phyloP scores from a whole-genome alignment of 495 filamentous ascomycete genomes.

The Penicillium waksmanii region DNA sequence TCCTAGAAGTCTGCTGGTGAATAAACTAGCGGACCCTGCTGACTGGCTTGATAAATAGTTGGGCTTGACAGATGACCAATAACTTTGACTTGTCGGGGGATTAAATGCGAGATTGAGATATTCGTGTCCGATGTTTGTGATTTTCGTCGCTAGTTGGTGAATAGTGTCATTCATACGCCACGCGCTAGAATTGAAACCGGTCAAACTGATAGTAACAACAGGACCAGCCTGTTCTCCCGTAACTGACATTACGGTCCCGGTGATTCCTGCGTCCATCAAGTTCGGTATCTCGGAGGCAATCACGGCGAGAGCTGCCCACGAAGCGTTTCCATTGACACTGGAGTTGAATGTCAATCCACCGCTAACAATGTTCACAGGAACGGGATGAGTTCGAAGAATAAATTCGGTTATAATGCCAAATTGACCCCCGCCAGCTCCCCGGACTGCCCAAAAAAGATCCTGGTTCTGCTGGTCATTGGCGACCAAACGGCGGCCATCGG shows the following conservation, averaged over 20 bases:
- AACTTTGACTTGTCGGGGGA: not conserved
- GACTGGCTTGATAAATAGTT: not conserved
- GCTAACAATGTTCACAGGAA: slow-evolving; percentile 32
- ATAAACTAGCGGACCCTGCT: slow-evolving; percentile 17
- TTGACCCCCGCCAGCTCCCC: slow-evolving; percentile 31
- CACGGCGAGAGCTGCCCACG: slow-evolving; percentile 47
- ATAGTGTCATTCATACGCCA: slow-evolving; percentile 16
- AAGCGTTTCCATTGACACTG: slow-evolving; percentile 30
- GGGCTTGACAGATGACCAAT: slow-evolving; percentile 4
- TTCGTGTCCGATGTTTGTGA: slow-evolving; percentile 1
- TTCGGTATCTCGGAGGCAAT: slow-evolving; percentile 45
- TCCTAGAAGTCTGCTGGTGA: slow-evolving; percentile 29
- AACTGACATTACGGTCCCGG: slow-evolving; percentile 13
- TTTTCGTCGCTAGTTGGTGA: slow-evolving; percentile 5
- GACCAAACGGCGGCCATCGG: slow-evolving; percentile 46
- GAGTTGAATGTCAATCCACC: slow-evolving; percentile 32
- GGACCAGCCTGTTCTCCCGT: not conserved
- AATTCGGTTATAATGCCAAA: slow-evolving; percentile 44
- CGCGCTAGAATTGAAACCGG: slow-evolving; percentile 15
- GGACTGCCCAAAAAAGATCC: slow-evolving; percentile 58
- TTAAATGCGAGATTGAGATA: not conserved
- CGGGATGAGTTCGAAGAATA: slow-evolving; percentile 43
- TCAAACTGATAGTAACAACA: slow-evolving; percentile 1
- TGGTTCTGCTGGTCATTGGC: slow-evolving; percentile 50
- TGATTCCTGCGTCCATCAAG: slow-evolving; percentile 34